These are phyloP conservation scores for Beauveria brongniartii DNA, from an alignment of 2,329 filamentous ascomycete genomes.

Conservation along the genomic window DNA sequence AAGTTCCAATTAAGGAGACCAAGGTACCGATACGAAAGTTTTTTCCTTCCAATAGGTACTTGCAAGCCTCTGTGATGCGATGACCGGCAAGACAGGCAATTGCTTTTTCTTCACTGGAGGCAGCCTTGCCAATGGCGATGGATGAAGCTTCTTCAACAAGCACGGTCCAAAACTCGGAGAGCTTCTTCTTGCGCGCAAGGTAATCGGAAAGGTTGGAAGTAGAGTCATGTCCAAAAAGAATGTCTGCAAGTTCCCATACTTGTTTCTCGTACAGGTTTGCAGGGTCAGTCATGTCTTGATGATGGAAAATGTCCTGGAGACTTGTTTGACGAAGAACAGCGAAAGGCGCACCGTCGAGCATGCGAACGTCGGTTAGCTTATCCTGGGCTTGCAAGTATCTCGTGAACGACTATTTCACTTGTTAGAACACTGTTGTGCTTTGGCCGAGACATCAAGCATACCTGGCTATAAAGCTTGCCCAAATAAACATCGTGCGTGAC, in stretches of 20 bases:
- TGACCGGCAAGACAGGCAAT: constrained; percentile 72
- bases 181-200: constrained; percentile 47
- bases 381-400: constrained; percentile 49
- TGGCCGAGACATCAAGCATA: constrained; percentile 19
- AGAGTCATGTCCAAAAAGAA: constrained; percentile 70
- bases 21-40: constrained; percentile 81
- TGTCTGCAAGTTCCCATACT: constrained; percentile 78
- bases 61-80: constrained; percentile 75
- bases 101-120: constrained; percentile 71
- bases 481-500: constrained; percentile 57
- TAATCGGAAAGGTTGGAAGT: constrained; percentile 30
- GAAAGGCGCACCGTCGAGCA: constrained; percentile 51
- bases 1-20: constrained; percentile 71
- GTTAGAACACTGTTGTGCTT: constrained; percentile 11
- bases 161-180: constrained; percentile 60
- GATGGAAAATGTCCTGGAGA: constrained; percentile 32
- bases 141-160: constrained; percentile 55
- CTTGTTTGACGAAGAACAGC: constrained; percentile 37
- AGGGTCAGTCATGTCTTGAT: constrained; percentile 32
- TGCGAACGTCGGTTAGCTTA: constrained; percentile 43
- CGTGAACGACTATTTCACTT: constrained; percentile 41
- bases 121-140: constrained; percentile 48
- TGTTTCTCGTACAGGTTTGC: constrained; percentile 57
- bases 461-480: constrained; percentile 52
- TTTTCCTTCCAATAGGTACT: constrained; percentile 63